Evolutionary conservation across 306 rosid species (phyloP).

Genomic region (Luffa aegyptiaca): DNA sequence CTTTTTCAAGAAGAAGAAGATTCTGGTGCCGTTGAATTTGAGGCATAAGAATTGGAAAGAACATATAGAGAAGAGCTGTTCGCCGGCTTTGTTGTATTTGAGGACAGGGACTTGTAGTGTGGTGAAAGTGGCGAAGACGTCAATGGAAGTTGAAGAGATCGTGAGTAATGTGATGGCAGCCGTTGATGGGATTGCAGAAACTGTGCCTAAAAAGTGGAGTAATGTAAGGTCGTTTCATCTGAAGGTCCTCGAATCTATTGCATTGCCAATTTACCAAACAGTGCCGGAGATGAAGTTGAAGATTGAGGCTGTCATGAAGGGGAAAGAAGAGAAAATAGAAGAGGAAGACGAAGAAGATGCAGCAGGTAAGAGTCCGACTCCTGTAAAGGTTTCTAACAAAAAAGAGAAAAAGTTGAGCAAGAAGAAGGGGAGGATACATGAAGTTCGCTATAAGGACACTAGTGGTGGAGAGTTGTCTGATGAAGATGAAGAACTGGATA

Average conservation of each 20-base stretch:
- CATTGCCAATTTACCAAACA: slow-evolving; percentile 56
- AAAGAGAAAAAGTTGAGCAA: slow-evolving; percentile 20
- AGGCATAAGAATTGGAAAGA: slow-evolving; percentile 42
- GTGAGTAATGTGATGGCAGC: slow-evolving; percentile 52
- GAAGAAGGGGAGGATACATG: slow-evolving; percentile 73
- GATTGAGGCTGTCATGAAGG: slow-evolving; percentile 33
- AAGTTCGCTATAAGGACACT: slow-evolving; percentile 60
- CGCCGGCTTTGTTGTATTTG: slow-evolving; percentile 40
- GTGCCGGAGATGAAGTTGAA: slow-evolving; percentile 47
- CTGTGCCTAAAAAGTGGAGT: slow-evolving; percentile 60
- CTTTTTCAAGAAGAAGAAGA: slow-evolving; percentile 67
- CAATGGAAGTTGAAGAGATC: slow-evolving; percentile 12
- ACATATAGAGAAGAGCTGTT: slow-evolving; percentile 16
- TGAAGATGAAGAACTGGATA: slow-evolving; percentile 16
- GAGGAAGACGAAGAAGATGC: not conserved
- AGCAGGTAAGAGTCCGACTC: not conserved
- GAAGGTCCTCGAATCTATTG: slow-evolving; percentile 56
- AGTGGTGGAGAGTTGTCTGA: slow-evolving; percentile 16
- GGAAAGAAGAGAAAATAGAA: not conserved
- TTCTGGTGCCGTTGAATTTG: slow-evolving; percentile 70
- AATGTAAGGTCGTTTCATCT: slow-evolving; percentile 70
- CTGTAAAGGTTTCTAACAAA: not conserved
- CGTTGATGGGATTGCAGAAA: slow-evolving; percentile 35
- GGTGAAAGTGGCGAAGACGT: slow-evolving; percentile 45
- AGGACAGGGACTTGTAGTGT: slow-evolving; percentile 73